Evolutionary conservation across 495 filamentous ascomycete species (phyloP).

Genomic region (Diplogelasinospora grovesii): DNA sequence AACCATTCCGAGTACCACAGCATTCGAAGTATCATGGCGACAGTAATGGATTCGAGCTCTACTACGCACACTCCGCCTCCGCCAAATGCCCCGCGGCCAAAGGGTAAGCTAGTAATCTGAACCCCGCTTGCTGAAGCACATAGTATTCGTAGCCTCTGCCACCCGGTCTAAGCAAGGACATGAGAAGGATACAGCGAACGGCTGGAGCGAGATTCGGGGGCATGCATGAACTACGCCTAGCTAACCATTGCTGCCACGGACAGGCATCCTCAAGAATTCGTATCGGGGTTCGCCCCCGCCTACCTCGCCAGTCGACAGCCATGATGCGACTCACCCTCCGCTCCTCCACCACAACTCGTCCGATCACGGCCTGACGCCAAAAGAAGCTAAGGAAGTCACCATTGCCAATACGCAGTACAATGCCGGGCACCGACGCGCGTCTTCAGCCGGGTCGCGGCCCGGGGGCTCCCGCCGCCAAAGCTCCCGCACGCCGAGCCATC

Average conservation of each 20-base stretch:
- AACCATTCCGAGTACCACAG: neutral
- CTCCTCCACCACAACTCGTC: constrained; percentile 28
- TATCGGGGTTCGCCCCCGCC: constrained; percentile 52
- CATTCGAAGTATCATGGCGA: no score
- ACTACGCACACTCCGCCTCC: constrained; percentile 35
- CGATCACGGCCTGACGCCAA: constrained; percentile 24
- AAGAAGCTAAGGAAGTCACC: constrained; percentile 77
- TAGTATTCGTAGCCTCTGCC: neutral
- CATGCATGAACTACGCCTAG: neutral
- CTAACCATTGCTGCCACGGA: no score
- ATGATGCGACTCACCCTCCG: constrained; percentile 22
- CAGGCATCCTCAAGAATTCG: constrained; percentile 95
- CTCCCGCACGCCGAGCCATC: constrained; percentile 33
- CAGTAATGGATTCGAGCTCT: constrained; percentile 27
- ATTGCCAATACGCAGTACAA: constrained; percentile 92
- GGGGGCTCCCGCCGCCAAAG: constrained; percentile 65
- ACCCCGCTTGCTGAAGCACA: neutral
- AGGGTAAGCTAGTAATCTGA: constrained; percentile 51
- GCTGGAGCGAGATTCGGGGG: neutral
- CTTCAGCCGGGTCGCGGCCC: constrained; percentile 54
- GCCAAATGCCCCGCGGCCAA: constrained; percentile 59
- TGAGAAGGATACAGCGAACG: no score
- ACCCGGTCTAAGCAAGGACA: neutral
- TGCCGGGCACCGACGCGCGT: constrained; percentile 82
- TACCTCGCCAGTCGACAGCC: constrained; percentile 34